Evolutionary conservation across 176 grass and related monocot genomes (phyloP), one percentile per base, ranked within the genome.

Genomic region (Aegilops speltoides): DNA sequence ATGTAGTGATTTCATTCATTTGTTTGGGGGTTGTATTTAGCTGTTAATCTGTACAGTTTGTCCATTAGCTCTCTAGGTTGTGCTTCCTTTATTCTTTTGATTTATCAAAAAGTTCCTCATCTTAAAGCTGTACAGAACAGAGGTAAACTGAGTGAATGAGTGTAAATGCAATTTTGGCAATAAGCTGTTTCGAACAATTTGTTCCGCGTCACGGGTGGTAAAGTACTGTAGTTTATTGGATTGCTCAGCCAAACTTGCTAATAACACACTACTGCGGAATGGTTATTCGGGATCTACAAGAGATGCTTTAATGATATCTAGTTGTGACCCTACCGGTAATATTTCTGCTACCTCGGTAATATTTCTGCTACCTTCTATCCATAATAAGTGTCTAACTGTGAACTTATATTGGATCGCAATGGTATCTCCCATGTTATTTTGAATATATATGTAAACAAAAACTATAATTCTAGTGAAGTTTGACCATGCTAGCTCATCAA

Each of bases 1-100:
- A 43, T 57, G 50, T 79, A 79, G 84, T 79, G 75, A 89, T 96
- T 96, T 90, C 84, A 90, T 96, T 93, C 83, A 96, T 99, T 99
- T 87, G 80, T 99, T 93, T 87, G 29, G 48, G 24, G 52, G 10
- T 77, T 64, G 63, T 78, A 77, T 82, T 28, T 85, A 85, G 86
- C 17, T 70, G 76, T 88, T 82, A 77, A 19, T 64, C 64, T 91
- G 86, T 91, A 88, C 64, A 82, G 86, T 82, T 82, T 82, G 68
- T 22, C 72, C 75, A 45, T 56, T 88, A 66, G 78, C 19, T 85
- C 29, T 88, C n/a, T 78, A 66, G 90, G 40, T 78, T 26, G 19
- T 46, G 40, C 22, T 91, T 72, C 43, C 11, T 72, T 56, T 85
- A 43, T 73, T 81, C 71, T 73, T 88, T 72, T 9, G 81, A 85